These are phyloP conservation scores for Smittium mucronatum DNA, from an alignment of 371 early-diverging fungal genomes.

Conservation along the genomic window DNA sequence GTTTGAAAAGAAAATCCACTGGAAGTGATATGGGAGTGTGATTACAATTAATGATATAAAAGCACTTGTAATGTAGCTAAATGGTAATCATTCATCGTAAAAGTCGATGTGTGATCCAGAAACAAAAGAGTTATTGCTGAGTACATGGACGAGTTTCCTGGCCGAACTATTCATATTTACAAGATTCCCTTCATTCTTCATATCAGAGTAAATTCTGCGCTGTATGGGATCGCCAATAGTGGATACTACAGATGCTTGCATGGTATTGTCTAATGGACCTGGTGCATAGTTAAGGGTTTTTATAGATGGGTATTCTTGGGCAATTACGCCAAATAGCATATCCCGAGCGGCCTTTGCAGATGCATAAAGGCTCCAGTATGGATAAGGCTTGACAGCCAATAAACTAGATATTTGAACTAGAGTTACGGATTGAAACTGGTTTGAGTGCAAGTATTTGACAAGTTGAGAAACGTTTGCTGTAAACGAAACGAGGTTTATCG, in stretches of 20 bases:
- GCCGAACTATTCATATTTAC: conserved; percentile 63
- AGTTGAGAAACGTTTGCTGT: conserved; percentile 28
- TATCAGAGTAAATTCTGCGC: conserved; percentile 39
- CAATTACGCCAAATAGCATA: conserved; percentile 51
- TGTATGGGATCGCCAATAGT: conserved; percentile 60
- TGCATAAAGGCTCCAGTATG: conserved; percentile 76
- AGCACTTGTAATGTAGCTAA: no score
- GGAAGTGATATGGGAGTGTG: no score
- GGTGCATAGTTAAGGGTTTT: conserved; percentile 79
- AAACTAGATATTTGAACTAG: conserved; percentile 78
- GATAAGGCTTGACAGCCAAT: conserved; percentile 59
- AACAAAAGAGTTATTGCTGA: conserved; percentile 40
- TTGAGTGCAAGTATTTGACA: conserved; percentile 13
- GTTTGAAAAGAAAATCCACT: no score
- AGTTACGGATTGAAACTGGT: conserved; percentile 2
- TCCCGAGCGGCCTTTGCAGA: conserved; percentile 83
- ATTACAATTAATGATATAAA: no score
- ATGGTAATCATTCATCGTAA: conserved; percentile 60
- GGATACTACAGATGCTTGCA: conserved; percentile 65
- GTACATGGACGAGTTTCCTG: conserved; percentile 38
- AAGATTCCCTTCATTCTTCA: conserved; percentile 53
- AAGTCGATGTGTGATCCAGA: conserved; percentile 75
- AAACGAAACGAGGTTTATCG: conserved; percentile 42
- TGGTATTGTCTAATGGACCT: conserved; percentile 77
- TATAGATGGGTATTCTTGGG: conserved; percentile 43